Evolutionary conservation across 495 filamentous ascomycete species (phyloP).

Genomic region (Penicillium canescens): DNA sequence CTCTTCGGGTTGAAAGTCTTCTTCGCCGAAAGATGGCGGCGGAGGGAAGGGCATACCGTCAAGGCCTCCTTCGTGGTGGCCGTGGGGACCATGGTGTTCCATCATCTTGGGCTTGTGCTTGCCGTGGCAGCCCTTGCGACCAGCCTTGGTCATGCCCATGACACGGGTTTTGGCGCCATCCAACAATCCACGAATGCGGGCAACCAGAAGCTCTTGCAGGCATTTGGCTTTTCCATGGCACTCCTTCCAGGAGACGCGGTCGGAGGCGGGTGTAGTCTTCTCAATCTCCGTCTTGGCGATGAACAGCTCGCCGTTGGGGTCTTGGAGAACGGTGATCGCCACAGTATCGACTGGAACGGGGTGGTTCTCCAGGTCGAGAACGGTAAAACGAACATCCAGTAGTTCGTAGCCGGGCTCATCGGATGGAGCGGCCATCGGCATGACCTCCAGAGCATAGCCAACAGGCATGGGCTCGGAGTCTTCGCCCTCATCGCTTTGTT

Average conservation of each 20-base stretch:
- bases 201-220: conserved; percentile 37
- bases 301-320: conserved; percentile 34
- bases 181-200: conserved; percentile 40
- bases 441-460: conserved; percentile 46
- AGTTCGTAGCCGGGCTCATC: conserved; percentile 34
- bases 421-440: conserved; percentile 30
- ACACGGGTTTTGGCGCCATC: conserved; percentile 41
- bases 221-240: conserved; percentile 43
- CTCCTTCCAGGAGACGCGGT: conserved; percentile 40
- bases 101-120: conserved; percentile 20
- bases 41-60: conserved; percentile 13
- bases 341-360: conserved; percentile 52
- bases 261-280: conserved; percentile 30
- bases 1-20: conserved; percentile 3
- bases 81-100: conserved; percentile 13
- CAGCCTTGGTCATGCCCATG: conserved; percentile 29
- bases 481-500: conserved; percentile 37
- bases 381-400: conserved; percentile 43
- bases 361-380: conserved; percentile 50
- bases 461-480: conserved; percentile 36
- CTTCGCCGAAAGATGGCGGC: conserved; percentile 4
- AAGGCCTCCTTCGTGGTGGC: conserved; percentile 10
- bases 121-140: conserved; percentile 34
- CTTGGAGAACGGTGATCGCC: conserved; percentile 42
- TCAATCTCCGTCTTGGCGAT: conserved; percentile 41